Conservation (phyloP, 352 stramenopile genomes). For the Globisporangium polare region DNA sequence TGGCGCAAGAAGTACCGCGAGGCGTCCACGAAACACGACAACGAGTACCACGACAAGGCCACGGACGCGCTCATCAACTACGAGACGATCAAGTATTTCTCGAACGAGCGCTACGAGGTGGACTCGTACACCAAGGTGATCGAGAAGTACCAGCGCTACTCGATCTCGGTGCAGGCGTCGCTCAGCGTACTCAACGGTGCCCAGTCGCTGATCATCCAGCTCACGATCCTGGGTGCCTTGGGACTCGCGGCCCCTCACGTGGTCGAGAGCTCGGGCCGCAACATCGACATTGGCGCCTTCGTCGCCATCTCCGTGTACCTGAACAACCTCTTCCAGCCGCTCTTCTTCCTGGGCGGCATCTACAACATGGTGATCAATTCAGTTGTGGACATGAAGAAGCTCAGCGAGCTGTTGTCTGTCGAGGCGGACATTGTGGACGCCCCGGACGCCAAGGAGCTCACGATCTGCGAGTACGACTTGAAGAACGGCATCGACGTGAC, state of each 20-base stretch:
- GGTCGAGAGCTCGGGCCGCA: slow-evolving; percentile 54
- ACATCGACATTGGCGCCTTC: slow-evolving; percentile 94
- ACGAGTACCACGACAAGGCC: slow-evolving; percentile 97
- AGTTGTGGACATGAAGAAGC: slow-evolving; percentile 96
- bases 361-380: slow-evolving; percentile 91
- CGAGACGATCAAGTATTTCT: slow-evolving; percentile 98
- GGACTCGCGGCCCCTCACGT: slow-evolving; percentile 68
- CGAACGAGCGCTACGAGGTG: slow-evolving; percentile 92
- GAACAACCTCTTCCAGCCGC: slow-evolving; percentile 93
- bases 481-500: slow-evolving; percentile 85
- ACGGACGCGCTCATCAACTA: slow-evolving; percentile 98
- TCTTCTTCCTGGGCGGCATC: slow-evolving; percentile 95
- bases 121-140: slow-evolving; percentile 91
- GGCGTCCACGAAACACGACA: slow-evolving; percentile 92
- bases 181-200: slow-evolving; percentile 94
- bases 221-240: slow-evolving; percentile 59
- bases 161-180: slow-evolving; percentile 91
- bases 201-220: slow-evolving; percentile 87
- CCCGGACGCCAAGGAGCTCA: slow-evolving; percentile 79
- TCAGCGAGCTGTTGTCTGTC: slow-evolving; percentile 95
- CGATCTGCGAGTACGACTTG: slow-evolving; percentile 64
- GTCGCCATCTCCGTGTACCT: slow-evolving; percentile 96
- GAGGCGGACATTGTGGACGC: slow-evolving; percentile 92
- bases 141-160: slow-evolving; percentile 92
- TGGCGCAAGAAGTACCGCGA: slow-evolving; percentile 98